Evolutionary conservation across 2,329 filamentous ascomycete genomes (phyloP).

Genomic region (Clonostachys rosea): DNA sequence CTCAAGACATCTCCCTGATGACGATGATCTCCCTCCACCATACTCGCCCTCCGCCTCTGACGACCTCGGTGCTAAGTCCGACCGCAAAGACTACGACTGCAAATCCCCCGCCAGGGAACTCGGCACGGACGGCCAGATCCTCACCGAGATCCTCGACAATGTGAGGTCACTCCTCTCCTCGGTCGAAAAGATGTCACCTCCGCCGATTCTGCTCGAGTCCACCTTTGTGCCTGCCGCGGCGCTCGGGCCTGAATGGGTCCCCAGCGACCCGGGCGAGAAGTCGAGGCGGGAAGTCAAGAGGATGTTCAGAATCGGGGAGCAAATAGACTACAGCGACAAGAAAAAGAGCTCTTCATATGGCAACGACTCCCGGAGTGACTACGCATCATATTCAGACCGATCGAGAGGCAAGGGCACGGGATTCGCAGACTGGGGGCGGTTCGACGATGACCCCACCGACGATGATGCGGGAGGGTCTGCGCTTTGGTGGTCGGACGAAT

Average conservation of each 20-base stretch:
- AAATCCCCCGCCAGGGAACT: neutral
- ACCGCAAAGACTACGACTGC: neutral
- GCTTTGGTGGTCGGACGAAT: conserved; percentile 43
- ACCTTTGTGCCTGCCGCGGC: conserved; percentile 37
- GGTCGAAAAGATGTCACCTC: conserved; percentile 22
- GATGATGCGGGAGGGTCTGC: conserved; percentile 1
- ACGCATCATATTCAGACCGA: neutral
- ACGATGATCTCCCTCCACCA: neutral
- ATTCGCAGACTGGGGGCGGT: conserved; percentile 43
- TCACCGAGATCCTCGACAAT: conserved; percentile 22
- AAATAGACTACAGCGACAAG: no score
- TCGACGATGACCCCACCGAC: conserved; percentile 15
- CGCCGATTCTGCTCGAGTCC: conserved; percentile 31
- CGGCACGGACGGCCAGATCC: conserved; percentile 1
- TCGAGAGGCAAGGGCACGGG: conserved; percentile 8
- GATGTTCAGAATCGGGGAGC: no score
- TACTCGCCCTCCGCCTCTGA: neutral
- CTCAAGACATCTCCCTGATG: no score
- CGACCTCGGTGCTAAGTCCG: no score
- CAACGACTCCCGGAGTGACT: neutral
- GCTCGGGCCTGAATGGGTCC: conserved; percentile 26
- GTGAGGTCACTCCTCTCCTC: conserved; percentile 32
- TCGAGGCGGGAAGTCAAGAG: neutral
- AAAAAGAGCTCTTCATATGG: no score
- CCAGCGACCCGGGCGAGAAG: conserved; percentile 23